phyloP scores from a whole-genome alignment of 768 basidiomycete genomes.

The Macrolepiota dolichaula region DNA sequence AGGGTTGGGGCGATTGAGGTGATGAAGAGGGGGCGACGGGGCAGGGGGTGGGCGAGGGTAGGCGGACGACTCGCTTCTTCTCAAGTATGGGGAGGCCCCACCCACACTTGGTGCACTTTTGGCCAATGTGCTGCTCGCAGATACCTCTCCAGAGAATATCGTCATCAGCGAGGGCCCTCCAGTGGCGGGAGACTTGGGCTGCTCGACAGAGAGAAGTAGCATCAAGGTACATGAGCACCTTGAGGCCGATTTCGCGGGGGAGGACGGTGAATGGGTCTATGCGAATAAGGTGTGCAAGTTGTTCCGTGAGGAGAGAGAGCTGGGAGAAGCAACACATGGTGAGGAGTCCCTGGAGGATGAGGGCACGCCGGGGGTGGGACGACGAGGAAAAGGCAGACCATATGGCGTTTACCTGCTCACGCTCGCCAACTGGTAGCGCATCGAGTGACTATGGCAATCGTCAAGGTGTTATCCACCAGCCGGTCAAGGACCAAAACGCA shows the following conservation, averaged over 20 bases:
- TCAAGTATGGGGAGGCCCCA: slow-evolving; percentile 95
- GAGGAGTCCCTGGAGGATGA: slow-evolving; percentile 94
- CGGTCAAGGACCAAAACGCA: slow-evolving; percentile 29
- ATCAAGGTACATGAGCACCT: slow-evolving; percentile 85
- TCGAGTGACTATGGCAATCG: slow-evolving; percentile 71
- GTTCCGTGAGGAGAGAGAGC: slow-evolving; percentile 91
- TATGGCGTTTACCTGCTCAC: slow-evolving; percentile 84
- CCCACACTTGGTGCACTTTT: slow-evolving; percentile 94
- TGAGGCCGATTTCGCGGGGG: slow-evolving; percentile 86
- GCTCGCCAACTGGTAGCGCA: slow-evolving; percentile 78
- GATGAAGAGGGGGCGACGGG: slow-evolving; percentile 26
- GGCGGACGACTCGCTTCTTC: slow-evolving; percentile 36
- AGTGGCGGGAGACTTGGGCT: slow-evolving; percentile 82
- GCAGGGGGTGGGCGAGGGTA: slow-evolving; percentile 1
- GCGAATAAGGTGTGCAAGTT: slow-evolving; percentile 88
- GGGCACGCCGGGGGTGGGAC: slow-evolving; percentile 82
- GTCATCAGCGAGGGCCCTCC: slow-evolving; percentile 91
- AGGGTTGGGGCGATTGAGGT: slow-evolving; percentile 30
- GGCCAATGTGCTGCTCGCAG: slow-evolving; percentile 97
- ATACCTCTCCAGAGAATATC: slow-evolving; percentile 94
- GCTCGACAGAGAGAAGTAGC: slow-evolving; percentile 92
- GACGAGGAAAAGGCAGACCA: slow-evolving; percentile 98
- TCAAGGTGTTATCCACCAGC: background rate
- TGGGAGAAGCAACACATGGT: slow-evolving; percentile 99
- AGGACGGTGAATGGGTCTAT: slow-evolving; percentile 92